Base-by-base conservation (phyloP, 495 filamentous ascomycete species). In the Extremus antarcticus region DNA sequence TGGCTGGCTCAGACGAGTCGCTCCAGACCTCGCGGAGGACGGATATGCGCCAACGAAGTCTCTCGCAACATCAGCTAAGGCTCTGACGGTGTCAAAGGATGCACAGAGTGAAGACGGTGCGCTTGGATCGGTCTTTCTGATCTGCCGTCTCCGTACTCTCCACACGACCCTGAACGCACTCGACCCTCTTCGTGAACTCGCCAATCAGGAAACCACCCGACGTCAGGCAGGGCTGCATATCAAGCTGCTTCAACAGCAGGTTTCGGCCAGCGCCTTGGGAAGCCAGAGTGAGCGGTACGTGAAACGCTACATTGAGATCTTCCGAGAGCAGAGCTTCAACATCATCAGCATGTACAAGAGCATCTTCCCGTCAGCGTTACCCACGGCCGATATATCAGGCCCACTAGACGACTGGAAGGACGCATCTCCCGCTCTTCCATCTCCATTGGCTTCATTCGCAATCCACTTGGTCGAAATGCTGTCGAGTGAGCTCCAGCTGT, bases 291-390 rank as follows among this genome's bases (percentile, higher is more conserved):
- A 96, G 64, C 78, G 88, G 22, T 99, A 89, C 60, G 72, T 99
- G 38, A 99, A 99, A 67, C 75, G 88, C 50, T 99, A 94, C 71
- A 84, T 99, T 62, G 94, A 99, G 68, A 94, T 97, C 25, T 97
- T 96, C 70, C 85, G 94, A 50, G 94, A 99, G 70, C 94, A 99
- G 69, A 92, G 87, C 63, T 99, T 99, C 64, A 86, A 85, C 11
- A 94, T 96, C 55, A 79, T 97, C 20, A 90, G 86, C 19, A 86
- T 96, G 78, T 95, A 92, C 66, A 85, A 82, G 57, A 87, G 80
- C 61, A 92, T 97, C 45, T 97, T 96, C 65, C 81, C 85, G 2
- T 73, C 78, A 3, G 66, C 64, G 3, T 47, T 71, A 10, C 65
- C 71, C 7, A 51, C 55, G 0, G 56, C 68, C 3, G 65, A 61